These are phyloP conservation scores for Leishmania aethiopica DNA, from an alignment of 208 protist species.

Conservation along the genomic window DNA sequence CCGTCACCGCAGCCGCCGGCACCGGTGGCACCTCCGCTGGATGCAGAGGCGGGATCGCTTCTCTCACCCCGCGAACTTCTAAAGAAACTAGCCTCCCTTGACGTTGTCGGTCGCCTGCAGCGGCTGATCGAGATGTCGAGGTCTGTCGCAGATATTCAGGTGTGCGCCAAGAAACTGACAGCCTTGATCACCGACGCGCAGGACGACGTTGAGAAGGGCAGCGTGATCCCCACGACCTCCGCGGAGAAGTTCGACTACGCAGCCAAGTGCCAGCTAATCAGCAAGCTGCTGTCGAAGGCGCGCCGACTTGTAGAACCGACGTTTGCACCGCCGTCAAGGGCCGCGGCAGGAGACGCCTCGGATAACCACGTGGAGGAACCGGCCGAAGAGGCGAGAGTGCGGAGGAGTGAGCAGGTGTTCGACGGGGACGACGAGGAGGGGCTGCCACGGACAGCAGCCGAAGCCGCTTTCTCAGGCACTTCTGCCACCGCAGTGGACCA, in stretches of 20 bases:
- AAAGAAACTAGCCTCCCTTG: slow-evolving; percentile 51
- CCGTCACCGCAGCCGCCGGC: not conserved
- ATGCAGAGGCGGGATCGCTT: slow-evolving; percentile 37
- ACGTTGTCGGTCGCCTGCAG: slow-evolving; percentile 66
- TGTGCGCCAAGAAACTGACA: slow-evolving; percentile 47
- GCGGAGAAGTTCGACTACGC: slow-evolving; percentile 46
- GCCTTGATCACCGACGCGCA: slow-evolving; percentile 17
- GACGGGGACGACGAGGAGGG: slow-evolving; percentile 1
- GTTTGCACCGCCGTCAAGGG: slow-evolving; percentile 1
- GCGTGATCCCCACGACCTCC: not conserved
- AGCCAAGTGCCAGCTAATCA: slow-evolving; percentile 65
- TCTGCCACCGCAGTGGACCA: not conserved
- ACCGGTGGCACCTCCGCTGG: slow-evolving; percentile 11
- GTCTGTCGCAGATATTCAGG: slow-evolving; percentile 42
- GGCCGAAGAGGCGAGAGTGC: not conserved
- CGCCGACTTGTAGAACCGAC: slow-evolving; percentile 48
- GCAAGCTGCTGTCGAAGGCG: slow-evolving; percentile 83
- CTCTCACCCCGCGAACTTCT: slow-evolving; percentile 70
- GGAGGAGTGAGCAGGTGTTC: not conserved
- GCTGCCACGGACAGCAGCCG: not conserved
- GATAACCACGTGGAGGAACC: not conserved
- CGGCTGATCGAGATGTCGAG: slow-evolving; percentile 70
- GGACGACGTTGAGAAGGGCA: slow-evolving; percentile 10
- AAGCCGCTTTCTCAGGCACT: not conserved
- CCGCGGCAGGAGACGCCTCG: not conserved